Evolutionary conservation across 768 basidiomycete genomes (phyloP), one percentile per base, ranked within the genome.

Genomic region (Agaricus bisporus): DNA sequence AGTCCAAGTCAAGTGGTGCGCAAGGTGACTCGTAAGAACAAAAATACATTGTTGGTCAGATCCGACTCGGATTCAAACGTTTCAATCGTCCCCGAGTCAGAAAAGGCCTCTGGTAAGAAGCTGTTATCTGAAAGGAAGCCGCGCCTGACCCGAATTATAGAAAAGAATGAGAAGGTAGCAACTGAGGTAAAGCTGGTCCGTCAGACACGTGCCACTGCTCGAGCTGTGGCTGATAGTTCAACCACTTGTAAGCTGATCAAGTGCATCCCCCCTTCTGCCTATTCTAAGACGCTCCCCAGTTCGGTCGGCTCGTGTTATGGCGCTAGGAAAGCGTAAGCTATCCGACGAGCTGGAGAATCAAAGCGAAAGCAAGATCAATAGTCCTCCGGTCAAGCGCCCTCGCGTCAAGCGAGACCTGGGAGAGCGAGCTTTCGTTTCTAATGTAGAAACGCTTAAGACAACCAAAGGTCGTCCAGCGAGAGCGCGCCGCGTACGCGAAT

Each of bases 401-500:
- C 53, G 53, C 11, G 8, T 54, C 17, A 54, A 54, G 54, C 36
- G 39, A 28, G 22, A 47, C 29, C 22, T 2, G 7, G 50, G 18
- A 47, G 44, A 50, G 29, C 36, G 28, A 6, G 29, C 10, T 4
- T 18, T 15, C 7, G 18, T 25, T 25, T 41, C 37, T 10, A 20
- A 50, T 6, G 14, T 26, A 15, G 9, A 28, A 20, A 41, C 37
- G 7, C 41, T 45, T 25, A 38, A 51, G 8, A 36, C 41, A 22
- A 14, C 41, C 18, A 54, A 42, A 22, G 36, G 55, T 45, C 61
- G 52, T 4, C 51, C 56, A 26, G 56, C 59, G 3, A 74, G 67
- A 51, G 70, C 65, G 55, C 67, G 65, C 54, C 63, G 63, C 2
- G 70, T 65, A 58, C 64, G 59, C 15, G 67, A 68, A 35, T 58